These are phyloP conservation scores for Paramecium biaurelia DNA, from an alignment of 73 alveolate species.

Conservation along the genomic window DNA sequence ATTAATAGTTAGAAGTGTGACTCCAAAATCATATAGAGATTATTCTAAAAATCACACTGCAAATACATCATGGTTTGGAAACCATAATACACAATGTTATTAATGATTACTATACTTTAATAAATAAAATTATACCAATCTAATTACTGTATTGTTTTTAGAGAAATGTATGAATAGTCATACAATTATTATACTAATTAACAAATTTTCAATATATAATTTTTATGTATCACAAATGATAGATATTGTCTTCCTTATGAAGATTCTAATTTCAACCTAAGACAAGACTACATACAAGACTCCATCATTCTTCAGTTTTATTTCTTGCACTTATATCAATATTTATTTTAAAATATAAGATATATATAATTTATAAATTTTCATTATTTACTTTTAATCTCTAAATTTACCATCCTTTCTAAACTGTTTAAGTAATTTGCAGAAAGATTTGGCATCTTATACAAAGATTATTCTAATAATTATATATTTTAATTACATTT, in stretches of 20 bases:
- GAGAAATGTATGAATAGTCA: not conserved
- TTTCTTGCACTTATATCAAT: not conserved
- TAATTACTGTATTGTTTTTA: not conserved
- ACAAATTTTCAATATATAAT: not conserved
- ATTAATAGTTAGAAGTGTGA: not conserved
- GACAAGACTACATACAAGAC: not conserved
- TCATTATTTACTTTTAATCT: not conserved
- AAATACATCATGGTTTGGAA: conserved; percentile 17
- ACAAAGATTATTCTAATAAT: not conserved
- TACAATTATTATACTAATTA: not conserved
- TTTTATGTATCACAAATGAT: not conserved
- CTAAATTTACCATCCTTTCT: not conserved
- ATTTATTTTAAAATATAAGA: not conserved
- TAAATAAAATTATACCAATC: not conserved
- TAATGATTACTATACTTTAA: not conserved
- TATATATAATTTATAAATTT: not conserved
- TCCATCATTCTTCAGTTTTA: not conserved
- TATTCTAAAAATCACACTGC: not conserved
- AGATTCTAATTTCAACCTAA: not conserved
- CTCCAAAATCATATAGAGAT: conserved; percentile 40
- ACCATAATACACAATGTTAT: not conserved
- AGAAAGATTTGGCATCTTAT: not conserved
- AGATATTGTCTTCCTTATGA: conserved; percentile 22
- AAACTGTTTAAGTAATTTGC: not conserved
- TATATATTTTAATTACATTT: not conserved